Evolutionary conservation across 805 yeast species (phyloP).

Genomic region (Saccharomycopsis fermentans): DNA sequence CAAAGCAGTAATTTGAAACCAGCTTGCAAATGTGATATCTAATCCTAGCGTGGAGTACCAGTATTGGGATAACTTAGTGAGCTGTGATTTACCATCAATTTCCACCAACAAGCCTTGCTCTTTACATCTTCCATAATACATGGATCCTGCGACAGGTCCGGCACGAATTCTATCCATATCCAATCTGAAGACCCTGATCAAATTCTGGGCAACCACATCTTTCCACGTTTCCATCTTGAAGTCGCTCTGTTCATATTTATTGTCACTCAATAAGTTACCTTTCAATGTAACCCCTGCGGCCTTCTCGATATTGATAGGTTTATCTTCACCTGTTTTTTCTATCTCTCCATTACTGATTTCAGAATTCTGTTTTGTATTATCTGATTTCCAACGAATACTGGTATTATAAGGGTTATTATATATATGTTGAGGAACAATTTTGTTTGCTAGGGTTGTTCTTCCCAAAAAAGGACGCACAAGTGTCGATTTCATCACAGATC

Average conservation of each 20-base stretch:
- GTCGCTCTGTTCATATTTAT: constrained; percentile 29
- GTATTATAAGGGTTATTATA: background rate
- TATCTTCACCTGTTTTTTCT: background rate
- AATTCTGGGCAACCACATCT: constrained; percentile 52
- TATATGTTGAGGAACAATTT: background rate
- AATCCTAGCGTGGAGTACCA: constrained; percentile 77
- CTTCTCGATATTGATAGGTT: background rate
- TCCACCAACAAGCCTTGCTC: constrained; percentile 71
- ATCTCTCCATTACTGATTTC: background rate
- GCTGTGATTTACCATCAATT: constrained; percentile 57
- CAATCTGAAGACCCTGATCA: constrained; percentile 49
- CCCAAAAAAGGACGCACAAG: background rate
- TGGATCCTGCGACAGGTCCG: constrained; percentile 89
- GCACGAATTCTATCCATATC: constrained; percentile 92
- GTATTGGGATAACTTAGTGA: constrained; percentile 65
- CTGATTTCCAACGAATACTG: background rate
- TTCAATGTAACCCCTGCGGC: constrained; percentile 4
- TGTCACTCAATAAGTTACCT: constrained; percentile 25
- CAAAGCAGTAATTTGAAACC: constrained; percentile 86
- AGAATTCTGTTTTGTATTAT: background rate
- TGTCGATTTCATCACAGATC: background rate
- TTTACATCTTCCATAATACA: constrained; percentile 79
- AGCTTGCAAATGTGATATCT: constrained; percentile 85
- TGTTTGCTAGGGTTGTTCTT: background rate
- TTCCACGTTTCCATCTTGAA: constrained; percentile 40